Base-by-base conservation (phyloP, 768 basidiomycete species). In the Rubroboletus satanas region DNA sequence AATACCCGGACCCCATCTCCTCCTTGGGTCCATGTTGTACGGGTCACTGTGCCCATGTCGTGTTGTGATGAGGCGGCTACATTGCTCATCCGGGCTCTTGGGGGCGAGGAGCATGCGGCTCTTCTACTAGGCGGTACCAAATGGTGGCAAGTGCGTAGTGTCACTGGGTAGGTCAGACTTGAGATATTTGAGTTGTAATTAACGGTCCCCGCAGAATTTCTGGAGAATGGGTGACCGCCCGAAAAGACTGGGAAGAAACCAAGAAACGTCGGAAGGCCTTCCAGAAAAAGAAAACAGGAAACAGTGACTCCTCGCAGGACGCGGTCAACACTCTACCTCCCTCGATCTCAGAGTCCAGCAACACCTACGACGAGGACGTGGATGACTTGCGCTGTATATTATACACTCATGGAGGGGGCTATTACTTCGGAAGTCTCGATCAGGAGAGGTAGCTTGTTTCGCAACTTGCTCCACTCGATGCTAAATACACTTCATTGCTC, bases 101-200 rank as follows among this genome's bases (percentile, higher is more conserved):
- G 94, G 2, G 94, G 95, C n/a, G 87, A 89, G 63, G 81, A 88
- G 38, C 77, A 81, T 14, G 82, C 79, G 45, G 80, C 83, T 58
- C 79, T 78, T 38, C 67, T 92, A 31, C 85, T 93, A 4, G 96
- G 96, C 11, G 96, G 96, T 1, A 82, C 84, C 6, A 94, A 95
- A 67, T 98, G 96, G 94, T 98, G 96, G 96, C 95, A 97, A 71
- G 93, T 95, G 33, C 85, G 95, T 39, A 87, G 88, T 18, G 67
- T 93, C 44, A 73, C 81, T 49, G 94, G 93, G 93, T 83, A 74
- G 67, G 73, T 74, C 37, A 52, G 52, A 7, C 55, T 58, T 42
- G 26, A 35, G 14, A 31, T 54, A 54, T 53, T 33, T 54, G 47
- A 36, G 28, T n/a, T 52, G 47, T 67, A 61, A 60, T 52, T 52